Base-by-base conservation (phyloP, 345 rosid genomes). In the Brassica rapa region DNA sequence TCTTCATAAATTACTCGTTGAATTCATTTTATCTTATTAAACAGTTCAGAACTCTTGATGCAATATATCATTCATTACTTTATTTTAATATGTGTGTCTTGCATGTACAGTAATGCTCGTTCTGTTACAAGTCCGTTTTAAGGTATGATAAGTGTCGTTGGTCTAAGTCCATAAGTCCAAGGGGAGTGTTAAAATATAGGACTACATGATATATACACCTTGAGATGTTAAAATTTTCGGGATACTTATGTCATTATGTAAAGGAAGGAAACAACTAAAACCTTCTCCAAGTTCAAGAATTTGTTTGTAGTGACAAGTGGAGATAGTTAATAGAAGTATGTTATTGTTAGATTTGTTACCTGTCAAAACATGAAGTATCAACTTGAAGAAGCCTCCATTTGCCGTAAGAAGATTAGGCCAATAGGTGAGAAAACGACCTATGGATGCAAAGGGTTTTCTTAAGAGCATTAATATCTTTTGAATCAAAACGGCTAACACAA, bases 341-440 rank as follows among this genome's bases (percentile, higher is more conserved):
- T 10, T 30, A 56, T 12, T 2, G 51, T 53, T 56, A 59, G 11
- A 73, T 6, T 25, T 61, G 32, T 25, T 12, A 79, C 82, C 78
- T 46, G 78, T 61, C 33, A 79, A 16, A 57, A 79, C 60, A 33
- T 79, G 0, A n/a, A 79, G 12, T 73, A 73, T 51, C 64, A 67
- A 61, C 9, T 73, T 79, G 74, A 79, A 62, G 78, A 79, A 73
- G 65, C 82, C 78, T 49, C 70, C 82, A 73, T 79, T 79, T 7
- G 19, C 71, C 5, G 12, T 39, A 25, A 68, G 35, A 73, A 79
- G 78, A 62, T 79, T 79, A 4, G 51, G 82, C 33, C 33, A 79
- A 68, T 61, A 68, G 8, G 78, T 79, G 51, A 79, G 46, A 0
- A 68, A 4, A 62, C 66, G 33, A 23, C 82, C 82, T 1, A 79